Base-by-base conservation (phyloP, 1,139 yeast species). In the Saccharomycopsis crataegensis region DNA sequence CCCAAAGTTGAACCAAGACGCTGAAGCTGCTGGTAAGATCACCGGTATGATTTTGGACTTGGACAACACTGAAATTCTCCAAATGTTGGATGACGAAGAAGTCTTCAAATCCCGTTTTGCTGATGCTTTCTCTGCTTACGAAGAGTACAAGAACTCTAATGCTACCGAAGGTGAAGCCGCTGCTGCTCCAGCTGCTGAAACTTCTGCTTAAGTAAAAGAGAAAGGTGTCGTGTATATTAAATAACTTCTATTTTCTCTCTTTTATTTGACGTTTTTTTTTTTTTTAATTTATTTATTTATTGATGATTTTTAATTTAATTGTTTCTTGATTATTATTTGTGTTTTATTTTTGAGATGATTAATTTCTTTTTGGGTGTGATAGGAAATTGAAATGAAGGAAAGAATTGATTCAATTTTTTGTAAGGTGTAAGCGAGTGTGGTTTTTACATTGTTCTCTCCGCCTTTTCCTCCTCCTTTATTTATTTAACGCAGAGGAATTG, bases 1-100 rank as follows among this genome's bases (percentile, higher is more conserved):
- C 68, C 95, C 95, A 69, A 84, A 86, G 71, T 73, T 75, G 60
- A 83, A 83, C 60, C 79, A 78, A 65, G 96, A 88, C 69, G 88
- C 88, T 60, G 96, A 89, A 74, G 91, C 96, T 69, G 97, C 98
- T 64, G 96, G 97, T 76, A 93, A 91, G 80, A 90, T 93, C 70
- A 93, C 99, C 64, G 99, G 98, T 77, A 93, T 93, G 99, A 83
- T 93, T 79, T 82, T 93, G 70, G 97, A 91, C 70, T 84, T 93
- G 82, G 95, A 90, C 69, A 88, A 87, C 74, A 82, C 83, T 68
- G 97, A 93, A 76, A 87, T 94, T 66, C 76, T 91, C 69, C 86
- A 87, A 61, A 79, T 93, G 71, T 82, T 88, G 70, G 93, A 86
- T 67, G 95, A 91, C 70, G 96, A 89, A 62, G 91, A 83, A 65